Conservation (phyloP, 129 eudicot genomes). For the Smallanthus sonchifolius region DNA sequence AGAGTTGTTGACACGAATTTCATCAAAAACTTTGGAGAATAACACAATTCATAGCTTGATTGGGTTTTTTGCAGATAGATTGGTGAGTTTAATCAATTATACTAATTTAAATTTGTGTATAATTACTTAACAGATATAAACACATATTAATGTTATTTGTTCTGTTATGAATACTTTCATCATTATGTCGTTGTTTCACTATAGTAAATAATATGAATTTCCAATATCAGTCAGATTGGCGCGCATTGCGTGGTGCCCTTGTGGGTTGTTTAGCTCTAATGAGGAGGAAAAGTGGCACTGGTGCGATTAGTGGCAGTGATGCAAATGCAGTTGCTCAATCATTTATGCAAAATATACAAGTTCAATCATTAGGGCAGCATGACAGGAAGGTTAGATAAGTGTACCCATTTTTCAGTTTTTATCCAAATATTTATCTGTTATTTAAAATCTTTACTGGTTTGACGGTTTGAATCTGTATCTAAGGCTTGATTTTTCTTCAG, state of each 20-base stretch:
- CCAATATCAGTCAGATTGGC: conserved; percentile 87
- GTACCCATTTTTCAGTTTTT: not conserved
- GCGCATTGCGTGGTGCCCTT: conserved; percentile 88
- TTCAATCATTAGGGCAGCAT: conserved; percentile 86
- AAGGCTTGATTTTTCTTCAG: conserved; percentile 45
- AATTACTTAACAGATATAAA: not conserved
- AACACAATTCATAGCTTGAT: conserved; percentile 57
- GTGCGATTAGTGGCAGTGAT: conserved; percentile 45
- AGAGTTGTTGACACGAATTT: conserved; percentile 51
- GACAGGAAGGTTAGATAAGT: conserved; percentile 73
- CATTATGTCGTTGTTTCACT: conserved; percentile 6
- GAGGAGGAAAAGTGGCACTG: conserved; percentile 69
- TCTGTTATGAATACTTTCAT: not conserved
- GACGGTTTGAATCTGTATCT: not conserved
- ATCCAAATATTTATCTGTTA: not conserved
- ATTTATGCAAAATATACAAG: conserved; percentile 63
- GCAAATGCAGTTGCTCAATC: conserved; percentile 63
- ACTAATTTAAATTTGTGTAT: not conserved
- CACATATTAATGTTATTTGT: not conserved
- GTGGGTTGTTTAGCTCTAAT: conserved; percentile 85
- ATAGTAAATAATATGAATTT: conserved; percentile 22
- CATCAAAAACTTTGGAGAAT: conserved; percentile 50
- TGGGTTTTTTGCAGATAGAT: conserved; percentile 75
- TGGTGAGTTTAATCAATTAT: conserved; percentile 53
- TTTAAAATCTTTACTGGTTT: not conserved